Evolutionary conservation across 176 grass and related monocot species (phyloP).

Genomic region (Dactylis glomerata): DNA sequence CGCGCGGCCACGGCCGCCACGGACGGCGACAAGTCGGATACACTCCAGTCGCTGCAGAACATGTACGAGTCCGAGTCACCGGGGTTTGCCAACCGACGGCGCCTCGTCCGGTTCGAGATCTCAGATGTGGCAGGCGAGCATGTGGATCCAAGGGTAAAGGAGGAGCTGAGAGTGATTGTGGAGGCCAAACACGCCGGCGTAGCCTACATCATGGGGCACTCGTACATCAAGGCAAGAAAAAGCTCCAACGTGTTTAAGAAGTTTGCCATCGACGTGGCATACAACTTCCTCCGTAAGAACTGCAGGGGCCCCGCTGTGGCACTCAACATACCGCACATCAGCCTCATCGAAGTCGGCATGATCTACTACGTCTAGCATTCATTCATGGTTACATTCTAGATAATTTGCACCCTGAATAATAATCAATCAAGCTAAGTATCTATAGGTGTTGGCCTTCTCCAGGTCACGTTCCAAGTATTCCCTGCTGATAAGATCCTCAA

Average conservation of each 20-base stretch:
- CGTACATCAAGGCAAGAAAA: slow-evolving; percentile 64
- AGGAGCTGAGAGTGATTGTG: slow-evolving; percentile 36
- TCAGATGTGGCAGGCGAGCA: neutral
- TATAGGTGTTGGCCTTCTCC: too few species aligned
- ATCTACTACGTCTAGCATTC: slow-evolving; percentile 62
- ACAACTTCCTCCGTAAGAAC: slow-evolving; percentile 68
- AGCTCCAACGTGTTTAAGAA: slow-evolving; percentile 58
- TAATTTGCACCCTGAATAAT: too few species aligned
- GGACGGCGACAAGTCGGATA: slow-evolving; percentile 35
- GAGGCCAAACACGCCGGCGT: slow-evolving; percentile 60
- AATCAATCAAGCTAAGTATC: slow-evolving; percentile 40
- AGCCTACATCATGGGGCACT: slow-evolving; percentile 63
- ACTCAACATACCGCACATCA: slow-evolving; percentile 61
- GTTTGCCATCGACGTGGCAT: slow-evolving; percentile 55
- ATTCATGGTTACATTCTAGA: too few species aligned
- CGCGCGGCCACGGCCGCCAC: slow-evolving; percentile 1
- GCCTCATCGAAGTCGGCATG: slow-evolving; percentile 77
- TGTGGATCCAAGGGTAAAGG: slow-evolving; percentile 34
- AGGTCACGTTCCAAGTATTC: too few species aligned
- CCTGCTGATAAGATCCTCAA: too few species aligned
- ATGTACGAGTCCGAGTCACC: slow-evolving; percentile 56
- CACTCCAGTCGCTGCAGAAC: slow-evolving; percentile 39
- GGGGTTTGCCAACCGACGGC: slow-evolving; percentile 14
- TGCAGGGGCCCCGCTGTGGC: slow-evolving; percentile 51
- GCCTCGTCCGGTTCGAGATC: slow-evolving; percentile 49